A percentile compares a stretch with the other conserved stretches of the same genome.
These are phyloP conservation scores for Colletotrichum cordylinicola DNA, from an alignment of 2,329 filamentous ascomycete genomes.

Conservation along the genomic window DNA sequence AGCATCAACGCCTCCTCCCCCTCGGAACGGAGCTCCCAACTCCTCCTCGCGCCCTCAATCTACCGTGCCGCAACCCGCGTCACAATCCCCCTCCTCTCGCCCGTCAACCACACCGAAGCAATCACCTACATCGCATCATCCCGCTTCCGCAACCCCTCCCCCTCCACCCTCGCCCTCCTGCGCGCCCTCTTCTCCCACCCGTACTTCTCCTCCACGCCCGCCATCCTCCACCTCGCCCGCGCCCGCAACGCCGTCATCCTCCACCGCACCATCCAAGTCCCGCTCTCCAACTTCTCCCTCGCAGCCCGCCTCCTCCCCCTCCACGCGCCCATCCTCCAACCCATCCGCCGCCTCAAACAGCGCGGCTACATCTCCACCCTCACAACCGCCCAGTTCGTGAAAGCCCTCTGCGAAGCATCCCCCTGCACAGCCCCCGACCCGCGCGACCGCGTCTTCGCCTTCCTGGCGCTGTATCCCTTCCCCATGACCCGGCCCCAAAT, in stretches of 20 bases:
- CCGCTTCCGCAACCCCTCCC: not conserved
- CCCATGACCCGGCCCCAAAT: not conserved
- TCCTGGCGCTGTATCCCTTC: not conserved
- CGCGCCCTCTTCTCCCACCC: not conserved
- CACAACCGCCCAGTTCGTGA: not conserved
- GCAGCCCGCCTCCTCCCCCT: not conserved
- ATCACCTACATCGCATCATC: not conserved
- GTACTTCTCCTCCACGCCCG: not conserved
- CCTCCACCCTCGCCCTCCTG: not conserved
- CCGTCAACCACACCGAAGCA: not conserved
- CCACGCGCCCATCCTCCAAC: not conserved
- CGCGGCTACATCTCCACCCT: not conserved
- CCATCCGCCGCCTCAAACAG: not conserved
- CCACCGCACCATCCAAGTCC: not conserved
- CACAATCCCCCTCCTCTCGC: conserved; percentile 26
- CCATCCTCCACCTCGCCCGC: not conserved
- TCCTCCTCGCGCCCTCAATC: conserved; percentile 26
- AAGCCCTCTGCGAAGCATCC: not conserved
- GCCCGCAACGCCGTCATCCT: not conserved
- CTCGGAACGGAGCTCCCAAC: conserved; percentile 26
- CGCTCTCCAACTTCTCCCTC: not conserved
- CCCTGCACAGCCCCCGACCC: not conserved
- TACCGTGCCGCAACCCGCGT: conserved; percentile 28
- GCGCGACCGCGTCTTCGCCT: not conserved
- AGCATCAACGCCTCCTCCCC: conserved; percentile 28